These are phyloP conservation scores for Isatis lusitanica DNA, from an alignment of 441 rosid genomes.

Conservation along the genomic window DNA sequence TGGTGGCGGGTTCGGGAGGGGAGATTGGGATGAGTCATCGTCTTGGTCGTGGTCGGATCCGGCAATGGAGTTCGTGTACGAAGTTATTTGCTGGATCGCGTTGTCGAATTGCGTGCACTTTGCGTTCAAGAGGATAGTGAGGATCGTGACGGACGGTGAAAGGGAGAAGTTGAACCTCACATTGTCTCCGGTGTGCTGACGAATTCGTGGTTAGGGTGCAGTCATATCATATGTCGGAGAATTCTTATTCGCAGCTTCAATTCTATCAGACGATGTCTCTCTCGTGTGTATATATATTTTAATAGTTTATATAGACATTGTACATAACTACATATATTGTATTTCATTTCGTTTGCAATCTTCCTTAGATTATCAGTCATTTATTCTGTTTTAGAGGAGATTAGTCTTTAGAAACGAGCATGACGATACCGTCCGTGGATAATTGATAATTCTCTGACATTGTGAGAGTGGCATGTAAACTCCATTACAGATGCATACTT, in stretches of 20 bases:
- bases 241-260: neutral
- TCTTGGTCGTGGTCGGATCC: constrained; percentile 52
- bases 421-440: neutral
- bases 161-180: constrained; percentile 61
- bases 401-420: neutral
- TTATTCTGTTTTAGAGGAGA: neutral
- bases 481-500: constrained; percentile 21
- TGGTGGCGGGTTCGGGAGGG: constrained; percentile 46
- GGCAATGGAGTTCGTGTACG: constrained; percentile 75
- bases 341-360: neutral
- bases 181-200: constrained; percentile 51
- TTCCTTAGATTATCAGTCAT: neutral
- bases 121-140: constrained; percentile 68
- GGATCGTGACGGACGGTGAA: constrained; percentile 44
- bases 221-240: neutral
- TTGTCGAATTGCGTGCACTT: constrained; percentile 83
- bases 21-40: constrained; percentile 64
- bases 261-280: neutral
- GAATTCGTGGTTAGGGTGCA: neutral
- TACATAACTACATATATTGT: neutral
- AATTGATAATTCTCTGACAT: neutral
- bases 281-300: neutral
- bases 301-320: neutral
- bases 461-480: neutral
- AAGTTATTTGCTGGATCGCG: constrained; percentile 88